phyloP scores from a whole-genome alignment of 1,139 yeast species.

The Pichia kudriavzevii region DNA sequence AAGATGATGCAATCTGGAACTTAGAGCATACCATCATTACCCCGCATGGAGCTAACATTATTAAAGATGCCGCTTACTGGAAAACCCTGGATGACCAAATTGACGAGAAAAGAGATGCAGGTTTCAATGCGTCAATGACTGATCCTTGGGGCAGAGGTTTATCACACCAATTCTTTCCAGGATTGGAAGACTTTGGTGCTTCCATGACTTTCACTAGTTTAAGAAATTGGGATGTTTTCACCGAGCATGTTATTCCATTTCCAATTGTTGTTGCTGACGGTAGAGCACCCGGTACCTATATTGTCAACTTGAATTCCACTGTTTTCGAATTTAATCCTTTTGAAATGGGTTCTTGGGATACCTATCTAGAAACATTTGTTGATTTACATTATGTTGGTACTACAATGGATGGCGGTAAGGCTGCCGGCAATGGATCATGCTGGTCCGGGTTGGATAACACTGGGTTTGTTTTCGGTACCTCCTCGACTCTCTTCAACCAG shows the following conservation, averaged over 20 bases:
- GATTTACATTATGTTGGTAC: slow-evolving; percentile 71
- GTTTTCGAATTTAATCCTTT: slow-evolving; percentile 73
- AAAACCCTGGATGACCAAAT: slow-evolving; percentile 45
- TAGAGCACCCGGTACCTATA: slow-evolving; percentile 57
- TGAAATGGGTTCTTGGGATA: slow-evolving; percentile 90
- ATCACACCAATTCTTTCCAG: slow-evolving; percentile 66
- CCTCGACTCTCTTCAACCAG: slow-evolving; percentile 71
- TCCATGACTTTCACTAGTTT: slow-evolving; percentile 62
- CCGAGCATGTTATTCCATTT: slow-evolving; percentile 64
- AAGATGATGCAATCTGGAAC: slow-evolving; percentile 57
- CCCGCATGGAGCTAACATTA: slow-evolving; percentile 65
- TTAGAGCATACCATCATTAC: slow-evolving; percentile 52
- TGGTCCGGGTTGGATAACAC: slow-evolving; percentile 68
- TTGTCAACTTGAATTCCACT: slow-evolving; percentile 60
- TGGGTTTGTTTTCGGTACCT: slow-evolving; percentile 70
- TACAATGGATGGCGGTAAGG: slow-evolving; percentile 48
- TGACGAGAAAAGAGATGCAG: slow-evolving; percentile 61
- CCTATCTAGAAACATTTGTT: slow-evolving; percentile 58
- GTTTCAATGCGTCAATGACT: slow-evolving; percentile 71
- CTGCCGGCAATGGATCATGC: slow-evolving; percentile 38
- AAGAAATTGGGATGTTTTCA: slow-evolving; percentile 45
- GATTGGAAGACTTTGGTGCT: slow-evolving; percentile 48
- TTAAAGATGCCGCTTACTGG: slow-evolving; percentile 52
- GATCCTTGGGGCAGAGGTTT: slow-evolving; percentile 92
- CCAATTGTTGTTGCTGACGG: slow-evolving; percentile 78